Evolutionary conservation across 495 filamentous ascomycete genomes (phyloP).

Genomic region (Aspergillus coremiiformis): DNA sequence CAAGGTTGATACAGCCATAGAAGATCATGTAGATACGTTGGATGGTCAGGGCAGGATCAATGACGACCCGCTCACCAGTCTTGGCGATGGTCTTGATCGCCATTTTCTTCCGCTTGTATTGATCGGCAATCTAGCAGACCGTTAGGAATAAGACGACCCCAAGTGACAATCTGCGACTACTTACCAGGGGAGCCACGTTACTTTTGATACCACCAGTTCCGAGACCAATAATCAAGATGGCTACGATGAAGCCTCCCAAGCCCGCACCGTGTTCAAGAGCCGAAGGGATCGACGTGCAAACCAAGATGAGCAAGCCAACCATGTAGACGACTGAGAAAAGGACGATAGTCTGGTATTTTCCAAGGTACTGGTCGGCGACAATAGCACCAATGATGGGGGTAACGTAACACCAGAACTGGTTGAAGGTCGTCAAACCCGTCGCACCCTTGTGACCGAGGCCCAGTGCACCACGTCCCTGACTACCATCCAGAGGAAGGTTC

Average conservation of each 20-base stretch:
- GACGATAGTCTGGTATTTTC: constrained; percentile 63
- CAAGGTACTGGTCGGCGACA: constrained; percentile 58
- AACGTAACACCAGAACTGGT: constrained; percentile 57
- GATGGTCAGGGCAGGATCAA: constrained; percentile 67
- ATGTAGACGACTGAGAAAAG: constrained; percentile 45
- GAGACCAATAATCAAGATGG: constrained; percentile 41
- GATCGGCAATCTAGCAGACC: constrained; percentile 56
- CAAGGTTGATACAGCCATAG: constrained; percentile 73
- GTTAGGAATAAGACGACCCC: background rate
- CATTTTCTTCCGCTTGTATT: constrained; percentile 60
- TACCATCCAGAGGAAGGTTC: constrained; percentile 39
- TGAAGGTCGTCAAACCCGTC: constrained; percentile 53
- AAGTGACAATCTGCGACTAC: background rate
- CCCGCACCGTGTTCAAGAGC: constrained; percentile 41
- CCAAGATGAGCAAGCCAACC: constrained; percentile 41
- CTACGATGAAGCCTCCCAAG: constrained; percentile 42
- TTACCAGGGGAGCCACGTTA: constrained; percentile 44
- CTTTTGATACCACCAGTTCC: constrained; percentile 71
- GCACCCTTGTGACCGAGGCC: constrained; percentile 48
- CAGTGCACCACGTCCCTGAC: constrained; percentile 47
- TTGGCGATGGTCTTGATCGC: constrained; percentile 36
- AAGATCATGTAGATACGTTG: constrained; percentile 71
- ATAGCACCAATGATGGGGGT: constrained; percentile 54
- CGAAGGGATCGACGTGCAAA: constrained; percentile 41
- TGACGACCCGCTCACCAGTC: constrained; percentile 65